Evolutionary conservation across 352 stramenopile genomes (phyloP), one percentile per base, ranked within the genome.

Genomic region (Phytophthora idaei): DNA sequence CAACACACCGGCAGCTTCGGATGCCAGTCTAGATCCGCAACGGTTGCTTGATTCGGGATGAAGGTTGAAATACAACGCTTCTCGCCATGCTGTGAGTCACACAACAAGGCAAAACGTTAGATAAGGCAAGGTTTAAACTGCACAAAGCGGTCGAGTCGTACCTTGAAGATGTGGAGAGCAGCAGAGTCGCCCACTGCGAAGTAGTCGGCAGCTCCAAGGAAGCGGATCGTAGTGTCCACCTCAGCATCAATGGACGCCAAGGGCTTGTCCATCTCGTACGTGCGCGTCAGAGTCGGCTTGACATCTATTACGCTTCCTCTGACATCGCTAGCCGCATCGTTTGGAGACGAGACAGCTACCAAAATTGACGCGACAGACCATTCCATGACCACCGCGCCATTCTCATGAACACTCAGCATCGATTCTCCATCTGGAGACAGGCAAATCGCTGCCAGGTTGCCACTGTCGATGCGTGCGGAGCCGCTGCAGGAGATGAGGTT

Each of bases 1-100:
- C 76, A 80, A 41, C 67, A 77, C 21, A 80, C 52, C 21, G 65
- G 64, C 14, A 76, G 52, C 15, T 52, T 63, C 27, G 74, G 71
- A 52, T 85, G 74, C 64, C 71, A 80, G 46, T 85, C 76, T n/a
- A 82, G 44, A 65, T 85, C 71, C 14, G 63, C 51, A 21, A 78
- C 51, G 11, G 52, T 39, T 32, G 48, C 21, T 53, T 74, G 60
- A 37, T 76, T 71, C 28, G 75, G 76, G 52, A 77, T 57, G 3
- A 68, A 67, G 6, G 50, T 61, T 8, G 67, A 69, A 6, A 78
- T 50, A 12, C 53, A 45, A 34, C 45, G 37, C 17, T 53, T 64
- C 49, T 76, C 52, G 1, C 67, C 73, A 54, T 53, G 59, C 76
- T 84, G 31, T 2, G 62, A 15, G 48, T 44, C 29, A 69, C 29